Percentiles rank a stretch among this genome's conserved stretches.
Conservation (phyloP, 352 stramenopile species). For the Phytophthora constricta region DNA sequence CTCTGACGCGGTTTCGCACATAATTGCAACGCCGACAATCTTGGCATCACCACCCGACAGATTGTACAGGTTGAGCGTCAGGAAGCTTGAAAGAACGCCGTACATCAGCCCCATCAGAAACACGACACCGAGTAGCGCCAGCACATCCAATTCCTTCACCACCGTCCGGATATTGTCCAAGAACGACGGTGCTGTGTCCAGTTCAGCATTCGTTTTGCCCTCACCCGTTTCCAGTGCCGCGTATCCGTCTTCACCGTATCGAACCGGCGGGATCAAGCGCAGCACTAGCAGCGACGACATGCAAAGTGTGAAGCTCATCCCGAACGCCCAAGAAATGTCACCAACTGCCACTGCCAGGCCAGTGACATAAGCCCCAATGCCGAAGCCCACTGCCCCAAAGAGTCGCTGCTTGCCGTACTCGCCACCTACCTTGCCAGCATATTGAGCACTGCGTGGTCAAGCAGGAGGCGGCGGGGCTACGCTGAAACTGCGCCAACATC, state of each 20-base stretch:
- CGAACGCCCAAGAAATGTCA: constrained; percentile 70
- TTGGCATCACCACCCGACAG: constrained; percentile 61
- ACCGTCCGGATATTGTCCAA: constrained; percentile 35
- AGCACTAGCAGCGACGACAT: constrained; percentile 63
- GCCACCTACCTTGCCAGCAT: constrained; percentile 62
- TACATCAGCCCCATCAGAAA: constrained; percentile 78
- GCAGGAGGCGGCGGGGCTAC: constrained; percentile 49
- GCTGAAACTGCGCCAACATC: constrained; percentile 58
- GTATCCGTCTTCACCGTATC: constrained; percentile 13
- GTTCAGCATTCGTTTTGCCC: constrained; percentile 14
- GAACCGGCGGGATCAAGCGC: constrained; percentile 49
- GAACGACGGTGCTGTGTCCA: constrained; percentile 38
- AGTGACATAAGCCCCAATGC: constrained; percentile 61
- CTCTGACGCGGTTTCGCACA: constrained; percentile 63
- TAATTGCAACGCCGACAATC: constrained; percentile 55
- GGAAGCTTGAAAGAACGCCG: constrained; percentile 72
- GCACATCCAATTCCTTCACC: constrained; percentile 49
- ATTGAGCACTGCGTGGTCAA: constrained; percentile 71
- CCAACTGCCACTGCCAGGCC: constrained; percentile 52
- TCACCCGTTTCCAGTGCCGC: constrained; percentile 33
- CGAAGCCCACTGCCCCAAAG: constrained; percentile 72
- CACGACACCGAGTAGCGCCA: constrained; percentile 65
- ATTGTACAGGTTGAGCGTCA: constrained; percentile 81
- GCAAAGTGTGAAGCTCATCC: constrained; percentile 51
- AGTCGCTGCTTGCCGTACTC: constrained; percentile 83